Conservation (phyloP, 2,329 filamentous ascomycete genomes). For the Penicillium sp. region DNA sequence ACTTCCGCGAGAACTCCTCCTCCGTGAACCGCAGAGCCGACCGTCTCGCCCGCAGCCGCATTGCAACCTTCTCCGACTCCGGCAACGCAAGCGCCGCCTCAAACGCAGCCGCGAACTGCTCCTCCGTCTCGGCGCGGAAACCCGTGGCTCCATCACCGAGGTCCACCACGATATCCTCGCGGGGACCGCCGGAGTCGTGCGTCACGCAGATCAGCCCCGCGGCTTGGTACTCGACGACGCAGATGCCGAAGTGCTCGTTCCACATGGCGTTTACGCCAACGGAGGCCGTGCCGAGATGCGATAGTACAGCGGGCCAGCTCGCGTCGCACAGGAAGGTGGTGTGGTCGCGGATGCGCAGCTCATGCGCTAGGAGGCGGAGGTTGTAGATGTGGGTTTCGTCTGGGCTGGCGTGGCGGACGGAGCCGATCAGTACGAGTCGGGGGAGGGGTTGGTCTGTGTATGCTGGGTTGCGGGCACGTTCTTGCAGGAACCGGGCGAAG, state of each 20-base stretch:
- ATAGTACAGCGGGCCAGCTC: conserved; percentile 81
- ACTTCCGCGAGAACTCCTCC: conserved; percentile 76
- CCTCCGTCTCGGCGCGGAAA: conserved; percentile 77
- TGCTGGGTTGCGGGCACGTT: conserved; percentile 51
- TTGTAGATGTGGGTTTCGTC: conserved; percentile 71
- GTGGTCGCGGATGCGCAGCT: conserved; percentile 78
- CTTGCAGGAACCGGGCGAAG: conserved; percentile 74
- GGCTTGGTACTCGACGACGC: conserved; percentile 96
- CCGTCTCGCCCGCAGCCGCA: conserved; percentile 72
- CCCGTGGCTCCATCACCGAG: conserved; percentile 78
- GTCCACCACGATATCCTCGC: conserved; percentile 85
- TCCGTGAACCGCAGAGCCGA: conserved; percentile 87
- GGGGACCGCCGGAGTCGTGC: conserved; percentile 89
- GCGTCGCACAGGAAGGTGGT: conserved; percentile 91
- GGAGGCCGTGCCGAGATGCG: conserved; percentile 73
- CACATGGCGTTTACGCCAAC: conserved; percentile 98
- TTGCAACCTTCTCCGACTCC: conserved; percentile 65
- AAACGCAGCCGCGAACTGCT: conserved; percentile 80
- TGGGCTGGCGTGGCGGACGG: conserved; percentile 70
- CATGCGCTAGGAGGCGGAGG: conserved; percentile 80
- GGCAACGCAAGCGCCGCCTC: conserved; percentile 70
- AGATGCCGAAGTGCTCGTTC: conserved; percentile 99
- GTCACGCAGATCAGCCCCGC: conserved; percentile 92
- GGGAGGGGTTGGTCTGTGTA: conserved; percentile 48
- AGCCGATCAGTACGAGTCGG: conserved; percentile 82